phyloP scores from a whole-genome alignment of 129 eudicot species.

The Logfia minima region DNA sequence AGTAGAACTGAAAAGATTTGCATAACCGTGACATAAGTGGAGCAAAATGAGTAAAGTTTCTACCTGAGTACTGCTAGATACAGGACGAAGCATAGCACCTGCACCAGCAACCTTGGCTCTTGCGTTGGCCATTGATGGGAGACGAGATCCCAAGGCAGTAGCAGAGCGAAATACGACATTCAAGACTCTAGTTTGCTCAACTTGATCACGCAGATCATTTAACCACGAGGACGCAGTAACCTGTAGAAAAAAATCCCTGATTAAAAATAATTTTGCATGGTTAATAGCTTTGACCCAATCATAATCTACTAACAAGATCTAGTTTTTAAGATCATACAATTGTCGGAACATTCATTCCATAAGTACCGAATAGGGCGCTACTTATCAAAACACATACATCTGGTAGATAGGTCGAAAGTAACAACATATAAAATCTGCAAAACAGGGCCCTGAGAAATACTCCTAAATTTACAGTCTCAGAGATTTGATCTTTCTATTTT shows the following conservation, averaged over 20 bases:
- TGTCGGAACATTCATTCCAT: background rate
- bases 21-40: background rate
- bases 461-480: background rate
- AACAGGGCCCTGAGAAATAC: background rate
- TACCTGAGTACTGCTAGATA: constrained; percentile 93
- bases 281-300: background rate
- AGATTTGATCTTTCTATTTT: background rate
- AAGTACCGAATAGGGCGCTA: background rate
- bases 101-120: constrained; percentile 96
- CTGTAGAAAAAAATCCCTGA: constrained; percentile 38
- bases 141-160: constrained; percentile 88
- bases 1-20: background rate
- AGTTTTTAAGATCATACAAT: background rate
- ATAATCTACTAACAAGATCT: background rate
- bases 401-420: background rate
- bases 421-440: background rate
- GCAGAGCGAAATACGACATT: constrained; percentile 94
- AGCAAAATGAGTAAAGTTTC: constrained; percentile 1
- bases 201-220: constrained; percentile 97
- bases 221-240: constrained; percentile 97
- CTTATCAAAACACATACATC: background rate
- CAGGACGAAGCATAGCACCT: constrained; percentile 88
- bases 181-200: constrained; percentile 80
- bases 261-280: background rate
- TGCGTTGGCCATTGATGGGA: constrained; percentile 92